A percentile compares a stretch with the other conserved stretches of the same genome.
Evolutionary conservation across 179 eudicot species (phyloP).

Genomic region (Gypsophila paniculata): DNA sequence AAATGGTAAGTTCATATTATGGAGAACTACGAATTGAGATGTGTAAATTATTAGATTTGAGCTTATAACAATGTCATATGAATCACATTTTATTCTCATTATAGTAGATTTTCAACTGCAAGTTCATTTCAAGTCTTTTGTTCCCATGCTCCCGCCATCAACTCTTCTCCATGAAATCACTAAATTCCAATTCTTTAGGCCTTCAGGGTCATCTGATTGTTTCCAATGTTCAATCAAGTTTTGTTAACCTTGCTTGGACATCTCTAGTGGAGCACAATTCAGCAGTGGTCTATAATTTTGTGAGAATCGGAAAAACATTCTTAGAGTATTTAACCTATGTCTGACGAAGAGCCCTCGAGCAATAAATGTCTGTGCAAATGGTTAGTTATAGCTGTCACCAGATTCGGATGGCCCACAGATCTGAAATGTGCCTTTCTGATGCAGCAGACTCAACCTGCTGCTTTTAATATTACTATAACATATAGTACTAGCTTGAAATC

Average conservation of each 20-base stretch:
- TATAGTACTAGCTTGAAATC: background rate
- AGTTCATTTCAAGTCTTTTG: background rate
- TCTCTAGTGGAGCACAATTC: constrained; percentile 3
- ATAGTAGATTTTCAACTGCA: background rate
- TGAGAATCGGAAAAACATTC: too few species aligned
- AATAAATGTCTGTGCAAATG: background rate
- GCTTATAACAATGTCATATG: background rate
- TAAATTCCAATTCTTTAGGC: background rate
- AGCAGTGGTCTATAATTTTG: background rate
- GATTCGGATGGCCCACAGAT: background rate
- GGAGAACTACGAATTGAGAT: too few species aligned
- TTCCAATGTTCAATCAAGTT: too few species aligned
- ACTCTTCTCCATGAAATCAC: background rate
- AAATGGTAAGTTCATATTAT: background rate
- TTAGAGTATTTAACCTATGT: background rate
- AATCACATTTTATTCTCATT: background rate
- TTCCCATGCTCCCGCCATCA: background rate
- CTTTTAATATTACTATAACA: background rate
- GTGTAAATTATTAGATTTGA: background rate
- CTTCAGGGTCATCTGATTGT: background rate
- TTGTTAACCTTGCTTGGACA: background rate
- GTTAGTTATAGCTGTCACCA: background rate
- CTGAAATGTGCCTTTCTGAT: background rate
- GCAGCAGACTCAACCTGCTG: background rate
- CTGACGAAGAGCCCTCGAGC: background rate